phyloP scores from a whole-genome alignment of 225 moss, liverwort and hornwort genomes.

The Rhytidiadelphus loreus region DNA sequence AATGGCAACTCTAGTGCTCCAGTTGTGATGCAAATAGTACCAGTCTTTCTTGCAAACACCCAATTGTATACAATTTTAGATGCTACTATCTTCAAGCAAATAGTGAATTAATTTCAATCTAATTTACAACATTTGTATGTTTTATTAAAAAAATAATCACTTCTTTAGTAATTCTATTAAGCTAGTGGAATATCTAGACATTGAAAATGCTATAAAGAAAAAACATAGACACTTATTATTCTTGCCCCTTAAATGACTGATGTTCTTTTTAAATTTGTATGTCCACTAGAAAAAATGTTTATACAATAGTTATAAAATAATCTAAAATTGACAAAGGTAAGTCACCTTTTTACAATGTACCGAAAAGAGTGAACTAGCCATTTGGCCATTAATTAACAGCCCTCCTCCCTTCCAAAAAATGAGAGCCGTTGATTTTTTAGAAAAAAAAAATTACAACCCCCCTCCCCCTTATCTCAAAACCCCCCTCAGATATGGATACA shows the following conservation, averaged over 20 bases:
- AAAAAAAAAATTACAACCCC: too few species aligned
- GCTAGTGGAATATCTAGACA: background rate
- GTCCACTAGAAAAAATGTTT: background rate
- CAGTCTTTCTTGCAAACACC: too few species aligned
- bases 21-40: too few species aligned
- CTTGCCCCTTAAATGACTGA: background rate
- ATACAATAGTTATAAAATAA: background rate
- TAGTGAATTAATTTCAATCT: background rate
- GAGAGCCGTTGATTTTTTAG: too few species aligned
- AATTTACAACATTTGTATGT: background rate
- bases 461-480: too few species aligned
- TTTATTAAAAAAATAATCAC: background rate
- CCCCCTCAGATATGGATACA: too few species aligned
- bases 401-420: too few species aligned
- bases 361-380: too few species aligned
- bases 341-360: background rate
- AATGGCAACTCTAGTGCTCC: too few species aligned
- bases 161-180: background rate
- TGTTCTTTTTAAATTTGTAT: background rate
- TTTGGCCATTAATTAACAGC: too few species aligned
- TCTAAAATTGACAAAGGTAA: background rate
- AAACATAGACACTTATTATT: background rate
- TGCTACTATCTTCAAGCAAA: background rate
- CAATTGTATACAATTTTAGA: background rate
- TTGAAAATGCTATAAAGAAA: background rate